A percentile compares a stretch with the other conserved stretches of the same genome.
These are phyloP conservation scores for Xylaria polymorpha DNA, from an alignment of 2,329 filamentous ascomycete species.

Conservation along the genomic window DNA sequence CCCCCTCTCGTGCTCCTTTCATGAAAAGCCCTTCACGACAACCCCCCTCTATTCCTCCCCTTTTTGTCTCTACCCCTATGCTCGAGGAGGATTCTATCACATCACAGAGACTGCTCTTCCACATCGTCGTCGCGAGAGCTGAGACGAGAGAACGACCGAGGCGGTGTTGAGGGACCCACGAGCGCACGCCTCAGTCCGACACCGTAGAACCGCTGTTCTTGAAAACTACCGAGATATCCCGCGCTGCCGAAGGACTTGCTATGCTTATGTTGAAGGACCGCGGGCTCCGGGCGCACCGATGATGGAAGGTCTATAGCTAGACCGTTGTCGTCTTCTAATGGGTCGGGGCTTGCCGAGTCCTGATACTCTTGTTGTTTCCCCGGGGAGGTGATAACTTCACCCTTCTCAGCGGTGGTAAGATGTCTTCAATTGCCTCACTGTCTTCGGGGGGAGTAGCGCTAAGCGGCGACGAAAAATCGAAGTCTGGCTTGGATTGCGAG, in stretches of 20 bases:
- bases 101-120: constrained; percentile 32
- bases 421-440: constrained; percentile 15
- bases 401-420: neutral
- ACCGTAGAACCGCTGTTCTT: constrained; percentile 45
- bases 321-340: constrained; percentile 9
- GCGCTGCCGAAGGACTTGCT: constrained; percentile 49
- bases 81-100: neutral
- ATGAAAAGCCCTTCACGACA: neutral
- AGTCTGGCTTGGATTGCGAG: constrained; percentile 46
- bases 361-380: neutral
- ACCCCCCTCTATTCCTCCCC: neutral
- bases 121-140: constrained; percentile 2
- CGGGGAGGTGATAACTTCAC: neutral
- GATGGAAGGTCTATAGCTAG: neutral
- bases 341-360: constrained; percentile 15
- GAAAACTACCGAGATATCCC: constrained; percentile 47
- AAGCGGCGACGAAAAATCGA: constrained; percentile 45
- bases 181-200: constrained; percentile 43
- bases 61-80: neutral
- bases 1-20: neutral
- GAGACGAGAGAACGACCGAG: constrained; percentile 24
- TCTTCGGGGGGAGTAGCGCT: constrained; percentile 34
- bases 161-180: constrained; percentile 37
- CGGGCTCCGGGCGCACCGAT: neutral
- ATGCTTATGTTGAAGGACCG: constrained; percentile 33